These are phyloP conservation scores for Cryptococcus sp. DNA, from an alignment of 1,284 basidiomycete species.

Conservation along the genomic window DNA sequence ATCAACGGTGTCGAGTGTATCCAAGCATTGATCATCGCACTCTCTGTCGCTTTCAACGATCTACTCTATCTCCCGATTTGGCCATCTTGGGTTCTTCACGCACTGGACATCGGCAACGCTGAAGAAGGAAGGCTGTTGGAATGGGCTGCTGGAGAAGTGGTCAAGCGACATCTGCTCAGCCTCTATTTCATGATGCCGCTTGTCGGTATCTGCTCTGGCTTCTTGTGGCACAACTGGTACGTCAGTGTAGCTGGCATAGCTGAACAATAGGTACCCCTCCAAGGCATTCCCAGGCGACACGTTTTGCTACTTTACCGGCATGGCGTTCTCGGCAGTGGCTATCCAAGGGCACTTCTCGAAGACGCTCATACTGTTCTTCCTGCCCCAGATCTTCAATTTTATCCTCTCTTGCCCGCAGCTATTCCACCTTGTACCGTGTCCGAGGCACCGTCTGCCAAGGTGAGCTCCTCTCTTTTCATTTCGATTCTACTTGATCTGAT, in stretches of 20 bases:
- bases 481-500: background rate
- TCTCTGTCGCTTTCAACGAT: constrained; percentile 88
- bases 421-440: constrained; percentile 88
- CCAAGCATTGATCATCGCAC: constrained; percentile 86
- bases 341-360: constrained; percentile 97
- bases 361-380: constrained; percentile 91
- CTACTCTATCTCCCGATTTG: constrained; percentile 73
- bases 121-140: constrained; percentile 35
- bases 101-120: constrained; percentile 62
- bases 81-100: constrained; percentile 60
- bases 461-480: constrained; percentile 43
- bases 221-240: constrained; percentile 91
- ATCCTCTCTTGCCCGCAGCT: constrained; percentile 89
- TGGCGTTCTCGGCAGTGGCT: constrained; percentile 93
- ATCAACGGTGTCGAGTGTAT: constrained; percentile 94
- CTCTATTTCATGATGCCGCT: constrained; percentile 95
- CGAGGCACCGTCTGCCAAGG: constrained; percentile 87
- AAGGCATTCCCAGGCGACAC: constrained; percentile 95
- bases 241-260: constrained; percentile 84
- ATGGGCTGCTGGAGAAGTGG: constrained; percentile 59
- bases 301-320: constrained; percentile 93
- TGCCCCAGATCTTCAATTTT: constrained; percentile 98
- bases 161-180: constrained; percentile 88
- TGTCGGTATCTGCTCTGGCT: constrained; percentile 79
- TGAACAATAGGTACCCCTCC: constrained; percentile 78